Evolutionary conservation across 202 grass and related monocot species (phyloP), one percentile per base, ranked within the genome.

Genomic region (Schoenoplectus triqueter): DNA sequence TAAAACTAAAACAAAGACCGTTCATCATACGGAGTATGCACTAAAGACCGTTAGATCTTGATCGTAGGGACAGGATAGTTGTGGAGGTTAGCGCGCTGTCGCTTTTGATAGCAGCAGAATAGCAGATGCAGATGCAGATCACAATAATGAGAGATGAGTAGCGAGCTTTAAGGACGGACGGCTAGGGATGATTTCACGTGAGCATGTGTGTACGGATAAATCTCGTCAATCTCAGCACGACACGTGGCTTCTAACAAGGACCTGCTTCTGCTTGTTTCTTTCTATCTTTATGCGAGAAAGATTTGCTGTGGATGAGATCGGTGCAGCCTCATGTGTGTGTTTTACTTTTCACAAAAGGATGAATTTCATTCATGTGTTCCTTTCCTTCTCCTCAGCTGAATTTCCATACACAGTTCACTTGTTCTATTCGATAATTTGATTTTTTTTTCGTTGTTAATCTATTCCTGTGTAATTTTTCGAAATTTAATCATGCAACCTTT

Each of bases 91-190:
- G 31, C 31, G 31, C 31, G 31, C 31, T 47, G 15, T 62, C 1
- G 1, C n/a, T 19, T 62, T 19, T 18, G 4, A 63, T 63, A 0
- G n/a, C 17, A 20, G 61, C 17, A 22, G 9, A 66, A 31, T 31
- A 31, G 31, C 31, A 31, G 31, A 31, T 31, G 31, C 31, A 31
- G 31, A 31, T 31, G 31, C 31, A 31, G 31, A 47, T 48, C 13
- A 4, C 40, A 14, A 47, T 47, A 72, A 14, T 7, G 45, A 64
- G 14, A 72, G 31, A 31, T 19, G 56, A 42, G 17, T 31, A 22
- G 46, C n/a, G 49, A 77, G 47, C 47, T 49, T 44, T 31, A 77
- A 48, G n/a, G 73, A 77, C 73, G 47, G 73, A 31, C 31, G 31
- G 31, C 73, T 51, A 77, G 18, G 42, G 42, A 77, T 77, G 42